Conservation (phyloP, 2,329 filamentous ascomycete genomes). For the Botrytis hyacinthi region DNA sequence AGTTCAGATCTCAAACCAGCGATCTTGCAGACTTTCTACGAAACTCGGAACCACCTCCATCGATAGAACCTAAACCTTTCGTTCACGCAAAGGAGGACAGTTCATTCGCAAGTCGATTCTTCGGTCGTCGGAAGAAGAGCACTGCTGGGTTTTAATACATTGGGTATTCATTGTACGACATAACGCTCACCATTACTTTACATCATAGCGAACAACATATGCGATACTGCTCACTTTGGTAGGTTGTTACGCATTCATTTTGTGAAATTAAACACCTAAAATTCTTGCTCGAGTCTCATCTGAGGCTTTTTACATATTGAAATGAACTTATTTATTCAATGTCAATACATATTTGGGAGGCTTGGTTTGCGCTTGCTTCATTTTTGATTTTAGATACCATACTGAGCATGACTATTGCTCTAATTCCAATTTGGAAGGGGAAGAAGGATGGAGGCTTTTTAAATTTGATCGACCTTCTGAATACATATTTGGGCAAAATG, state of each 20-base stretch:
- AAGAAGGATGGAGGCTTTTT: background rate
- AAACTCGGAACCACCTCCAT: constrained; percentile 31
- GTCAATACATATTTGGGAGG: background rate
- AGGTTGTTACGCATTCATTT: background rate
- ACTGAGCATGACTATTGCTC: background rate
- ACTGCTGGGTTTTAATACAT: constrained; percentile 7
- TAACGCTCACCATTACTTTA: background rate
- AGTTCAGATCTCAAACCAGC: constrained; percentile 47
- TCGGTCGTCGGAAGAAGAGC: constrained; percentile 19
- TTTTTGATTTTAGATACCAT: constrained; percentile 9
- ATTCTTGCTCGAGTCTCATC: background rate
- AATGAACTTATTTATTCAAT: background rate
- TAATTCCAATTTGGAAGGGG: background rate
- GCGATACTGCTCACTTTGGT: background rate
- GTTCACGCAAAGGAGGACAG: constrained; percentile 17
- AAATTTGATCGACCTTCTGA: background rate
- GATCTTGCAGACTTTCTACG: constrained; percentile 70
- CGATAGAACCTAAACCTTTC: constrained; percentile 10
- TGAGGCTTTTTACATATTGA: background rate
- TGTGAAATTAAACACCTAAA: background rate
- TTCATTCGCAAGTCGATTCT: constrained; percentile 21
- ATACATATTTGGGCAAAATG: background rate
- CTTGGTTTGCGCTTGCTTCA: background rate
- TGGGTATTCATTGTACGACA: background rate
- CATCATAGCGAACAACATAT: background rate